Conservation (phyloP, 108 stramenopile genomes). For the Hondaea fermentalgiana region DNA sequence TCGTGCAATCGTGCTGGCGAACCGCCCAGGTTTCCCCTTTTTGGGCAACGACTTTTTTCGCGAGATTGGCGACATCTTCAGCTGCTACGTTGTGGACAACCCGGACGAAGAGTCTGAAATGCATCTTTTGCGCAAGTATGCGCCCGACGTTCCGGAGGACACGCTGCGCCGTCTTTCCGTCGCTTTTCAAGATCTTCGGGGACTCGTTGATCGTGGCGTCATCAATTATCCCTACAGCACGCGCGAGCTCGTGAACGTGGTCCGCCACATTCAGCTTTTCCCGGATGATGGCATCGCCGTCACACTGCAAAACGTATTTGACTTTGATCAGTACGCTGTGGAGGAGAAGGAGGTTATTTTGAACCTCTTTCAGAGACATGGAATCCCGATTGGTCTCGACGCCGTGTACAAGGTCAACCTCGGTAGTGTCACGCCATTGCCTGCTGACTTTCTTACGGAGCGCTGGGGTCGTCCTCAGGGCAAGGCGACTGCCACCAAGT, state of each 20-base stretch:
- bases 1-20: conserved; percentile 63
- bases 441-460: neutral
- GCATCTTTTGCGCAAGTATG: conserved; percentile 55
- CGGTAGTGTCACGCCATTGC: neutral
- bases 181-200: conserved; percentile 61
- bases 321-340: conserved; percentile 61
- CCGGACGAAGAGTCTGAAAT: conserved; percentile 61
- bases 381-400: conserved; percentile 1
- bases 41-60: conserved; percentile 71
- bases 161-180: conserved; percentile 46
- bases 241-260: conserved; percentile 69
- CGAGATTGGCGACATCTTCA: conserved; percentile 68
- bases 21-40: conserved; percentile 80
- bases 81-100: conserved; percentile 51
- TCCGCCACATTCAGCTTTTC: conserved; percentile 63
- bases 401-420: conserved; percentile 2
- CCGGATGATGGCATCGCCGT: conserved; percentile 58
- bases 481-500: neutral
- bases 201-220: conserved; percentile 47
- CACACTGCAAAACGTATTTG: conserved; percentile 71
- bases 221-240: conserved; percentile 67
- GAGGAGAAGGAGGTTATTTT: neutral
- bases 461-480: neutral
- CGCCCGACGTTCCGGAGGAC: conserved; percentile 40
- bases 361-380: neutral